Evolutionary conservation across 805 yeast species (phyloP).

Genomic region (Brettanomyces anomalus): DNA sequence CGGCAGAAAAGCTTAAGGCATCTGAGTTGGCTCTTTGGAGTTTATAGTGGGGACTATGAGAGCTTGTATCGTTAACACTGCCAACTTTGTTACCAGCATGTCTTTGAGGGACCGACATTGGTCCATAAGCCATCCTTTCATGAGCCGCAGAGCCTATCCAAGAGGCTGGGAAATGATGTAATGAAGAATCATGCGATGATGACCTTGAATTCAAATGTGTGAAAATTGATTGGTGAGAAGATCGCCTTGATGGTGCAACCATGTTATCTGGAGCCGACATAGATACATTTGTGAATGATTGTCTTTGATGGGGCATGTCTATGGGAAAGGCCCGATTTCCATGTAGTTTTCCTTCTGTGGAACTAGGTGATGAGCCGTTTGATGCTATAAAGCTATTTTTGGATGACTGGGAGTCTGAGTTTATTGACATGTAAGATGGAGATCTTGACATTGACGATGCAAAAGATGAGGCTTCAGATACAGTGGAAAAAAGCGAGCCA

Average conservation of each 20-base stretch:
- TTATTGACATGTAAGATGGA: constrained; percentile 12
- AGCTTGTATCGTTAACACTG: too few relatives aligned
- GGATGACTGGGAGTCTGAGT: constrained; percentile 6
- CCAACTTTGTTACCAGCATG: too few relatives aligned
- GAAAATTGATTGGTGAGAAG: neutral
- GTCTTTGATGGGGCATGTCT: constrained; percentile 8
- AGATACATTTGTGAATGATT: constrained; percentile 11
- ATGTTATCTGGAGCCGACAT: neutral
- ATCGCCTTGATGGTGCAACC: neutral
- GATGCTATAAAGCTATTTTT: neutral
- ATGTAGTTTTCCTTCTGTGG: too few relatives aligned
- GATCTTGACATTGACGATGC: constrained; percentile 6
- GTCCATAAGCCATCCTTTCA: too few relatives aligned
- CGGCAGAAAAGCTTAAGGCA: too few relatives aligned
- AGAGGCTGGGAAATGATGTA: too few relatives aligned
- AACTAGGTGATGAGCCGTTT: too few relatives aligned
- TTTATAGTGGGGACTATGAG: too few relatives aligned
- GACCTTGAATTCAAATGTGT: neutral
- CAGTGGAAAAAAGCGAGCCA: constrained; percentile 23
- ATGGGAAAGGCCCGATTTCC: neutral
- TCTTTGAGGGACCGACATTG: too few relatives aligned
- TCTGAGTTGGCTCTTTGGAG: too few relatives aligned
- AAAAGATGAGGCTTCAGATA: constrained; percentile 17
- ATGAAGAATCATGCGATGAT: neutral
- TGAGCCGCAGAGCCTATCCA: too few relatives aligned